Evolutionary conservation across 2,329 filamentous ascomycete genomes (phyloP), one percentile per base, ranked within the genome.

Genomic region (Verticillium albo-atrum): DNA sequence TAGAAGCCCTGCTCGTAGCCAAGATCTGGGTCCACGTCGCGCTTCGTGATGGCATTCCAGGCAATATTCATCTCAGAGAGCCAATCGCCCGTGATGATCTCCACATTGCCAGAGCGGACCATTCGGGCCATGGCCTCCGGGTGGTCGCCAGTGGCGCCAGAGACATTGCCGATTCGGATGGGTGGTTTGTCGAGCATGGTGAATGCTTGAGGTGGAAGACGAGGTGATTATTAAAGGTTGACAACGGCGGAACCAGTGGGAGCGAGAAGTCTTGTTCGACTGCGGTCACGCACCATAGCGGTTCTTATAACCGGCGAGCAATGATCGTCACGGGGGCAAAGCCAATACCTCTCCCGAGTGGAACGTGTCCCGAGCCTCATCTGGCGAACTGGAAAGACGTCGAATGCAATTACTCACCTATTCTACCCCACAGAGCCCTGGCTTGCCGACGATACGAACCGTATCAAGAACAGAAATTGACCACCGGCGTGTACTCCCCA

Each of bases 61-160:
- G 81, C 79, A 72, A 85, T 82, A 68, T 84, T 85, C 65, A 78
- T 78, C 64, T 76, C 74, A n/a, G 74, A 74, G 25, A 76, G 68
- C 68, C 73, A 76, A 65, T 76, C 74, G 20, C 74, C 74, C 4
- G 70, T 74, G 54, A 76, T 75, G 55, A 76, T 70, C n/a, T 61
- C 56, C 26, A 69, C 69, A 47, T 72, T 68, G 6, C 68, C 70
- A 3, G 68, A 66, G 32, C 65, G 64, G 6, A 71, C 64, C 68
- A 72, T 72, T 28, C 71, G 67, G 10, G 61, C 62, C 71, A 72
- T 73, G 26, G 71, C 71, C 42, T 71, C 67, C 0, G 71, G 71
- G 37, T 70, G 67, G 58, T 72, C 71, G 26, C 71, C 71, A 20
- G 70, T 72, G 9, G 71, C 71, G 54, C 71, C 70, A 4, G 71